phyloP scores from a whole-genome alignment of 1,284 basidiomycete species.

The Papiliotrema laurentii region DNA sequence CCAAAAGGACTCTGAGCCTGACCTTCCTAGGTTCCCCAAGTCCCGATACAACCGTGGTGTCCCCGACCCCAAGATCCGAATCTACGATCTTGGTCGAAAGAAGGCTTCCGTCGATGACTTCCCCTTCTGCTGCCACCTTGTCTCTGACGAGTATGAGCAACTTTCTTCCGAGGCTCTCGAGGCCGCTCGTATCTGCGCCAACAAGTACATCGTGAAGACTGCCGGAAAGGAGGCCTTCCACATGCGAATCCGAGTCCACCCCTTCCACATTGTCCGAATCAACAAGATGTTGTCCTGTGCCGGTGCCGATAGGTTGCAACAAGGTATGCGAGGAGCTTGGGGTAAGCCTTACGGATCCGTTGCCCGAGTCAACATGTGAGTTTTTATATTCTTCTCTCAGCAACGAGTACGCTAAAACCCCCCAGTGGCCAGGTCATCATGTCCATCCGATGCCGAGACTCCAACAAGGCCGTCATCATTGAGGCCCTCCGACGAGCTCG shows the following conservation, averaged over 20 bases:
- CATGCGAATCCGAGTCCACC: slow-evolving; percentile 93
- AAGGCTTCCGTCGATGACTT: slow-evolving; percentile 95
- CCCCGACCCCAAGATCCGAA: slow-evolving; percentile 90
- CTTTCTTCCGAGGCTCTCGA: slow-evolving; percentile 94
- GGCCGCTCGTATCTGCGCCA: slow-evolving; percentile 97
- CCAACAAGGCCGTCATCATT: slow-evolving; percentile 81
- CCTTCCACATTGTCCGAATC: slow-evolving; percentile 98
- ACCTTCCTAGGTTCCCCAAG: slow-evolving; percentile 55
- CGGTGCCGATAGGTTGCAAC: slow-evolving; percentile 94
- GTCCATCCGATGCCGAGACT: slow-evolving; percentile 89
- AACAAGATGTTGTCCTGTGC: slow-evolving; percentile 99
- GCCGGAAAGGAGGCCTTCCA: slow-evolving; percentile 99
- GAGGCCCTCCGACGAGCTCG: slow-evolving; percentile 96
- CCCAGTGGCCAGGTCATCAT: slow-evolving; percentile 92
- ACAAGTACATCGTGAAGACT: slow-evolving; percentile 99
- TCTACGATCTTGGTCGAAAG: slow-evolving; percentile 93
- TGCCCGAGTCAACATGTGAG: slow-evolving; percentile 48
- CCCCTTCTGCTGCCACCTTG: slow-evolving; percentile 92
- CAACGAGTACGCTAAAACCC: not conserved
- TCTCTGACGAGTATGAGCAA: slow-evolving; percentile 98
- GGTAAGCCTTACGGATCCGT: slow-evolving; percentile 88
- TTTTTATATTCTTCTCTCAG: slow-evolving; percentile 1
- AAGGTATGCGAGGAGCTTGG: slow-evolving; percentile 99
- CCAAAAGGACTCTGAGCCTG: not conserved
- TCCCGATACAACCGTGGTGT: slow-evolving; percentile 98